Conservation (phyloP, 2,329 filamentous ascomycete species). For the Hypoxylon rubiginosum region DNA sequence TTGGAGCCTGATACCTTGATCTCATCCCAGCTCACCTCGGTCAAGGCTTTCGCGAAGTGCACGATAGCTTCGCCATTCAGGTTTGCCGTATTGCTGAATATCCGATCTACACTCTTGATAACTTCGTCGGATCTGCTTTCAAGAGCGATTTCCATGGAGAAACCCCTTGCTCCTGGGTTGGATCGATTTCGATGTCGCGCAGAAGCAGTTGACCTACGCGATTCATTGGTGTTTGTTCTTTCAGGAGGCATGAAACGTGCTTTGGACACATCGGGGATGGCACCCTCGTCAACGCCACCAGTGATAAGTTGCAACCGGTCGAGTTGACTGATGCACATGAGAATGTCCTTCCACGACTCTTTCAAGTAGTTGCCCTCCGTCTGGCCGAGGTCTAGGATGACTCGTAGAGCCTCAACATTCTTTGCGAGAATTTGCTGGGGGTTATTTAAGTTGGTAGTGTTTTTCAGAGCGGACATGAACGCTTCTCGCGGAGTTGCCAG, state of each 20-base stretch:
- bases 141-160: constrained; percentile 84
- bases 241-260: constrained; percentile 76
- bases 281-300: constrained; percentile 91
- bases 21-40: constrained; percentile 98
- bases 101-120: constrained; percentile 91
- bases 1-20: constrained; percentile 97
- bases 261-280: constrained; percentile 91
- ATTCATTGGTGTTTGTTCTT: constrained; percentile 66
- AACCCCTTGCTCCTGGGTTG: constrained; percentile 72
- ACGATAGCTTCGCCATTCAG: constrained; percentile 95
- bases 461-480: constrained; percentile 92
- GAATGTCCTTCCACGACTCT: constrained; percentile 93
- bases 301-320: constrained; percentile 96
- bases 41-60: constrained; percentile 91
- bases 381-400: constrained; percentile 90
- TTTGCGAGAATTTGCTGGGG: constrained; percentile 95
- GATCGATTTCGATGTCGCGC: constrained; percentile 65
- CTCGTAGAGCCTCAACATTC: constrained; percentile 94
- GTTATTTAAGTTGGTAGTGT: constrained; percentile 96
- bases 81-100: constrained; percentile 96
- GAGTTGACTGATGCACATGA: constrained; percentile 95
- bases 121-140: constrained; percentile 95
- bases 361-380: constrained; percentile 91
- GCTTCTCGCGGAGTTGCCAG: constrained; percentile 93
- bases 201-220: constrained; percentile 77